Evolutionary conservation across 2,329 filamentous ascomycete genomes (phyloP).

Genomic region (Aureobasidium sp.): DNA sequence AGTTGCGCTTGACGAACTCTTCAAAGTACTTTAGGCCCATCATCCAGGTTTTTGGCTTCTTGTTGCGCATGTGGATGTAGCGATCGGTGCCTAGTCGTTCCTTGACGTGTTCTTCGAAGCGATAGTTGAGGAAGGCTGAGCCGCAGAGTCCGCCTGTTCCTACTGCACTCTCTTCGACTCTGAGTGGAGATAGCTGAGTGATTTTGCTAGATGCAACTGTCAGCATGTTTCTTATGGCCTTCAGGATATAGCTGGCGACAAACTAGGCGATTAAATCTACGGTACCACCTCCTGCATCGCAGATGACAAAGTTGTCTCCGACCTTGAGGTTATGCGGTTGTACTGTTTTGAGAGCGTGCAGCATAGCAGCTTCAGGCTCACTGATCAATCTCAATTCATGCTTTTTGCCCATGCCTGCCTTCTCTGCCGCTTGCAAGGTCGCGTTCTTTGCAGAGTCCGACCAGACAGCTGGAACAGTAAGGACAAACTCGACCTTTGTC

Average conservation of each 20-base stretch:
- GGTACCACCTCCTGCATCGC: constrained; percentile 49
- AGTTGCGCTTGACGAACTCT: constrained; percentile 78
- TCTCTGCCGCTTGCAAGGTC: constrained; percentile 67
- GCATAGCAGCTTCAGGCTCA: constrained; percentile 71
- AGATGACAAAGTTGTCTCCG: constrained; percentile 54
- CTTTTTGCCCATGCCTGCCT: constrained; percentile 61
- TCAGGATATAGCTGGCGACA: neutral
- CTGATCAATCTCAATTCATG: constrained; percentile 68
- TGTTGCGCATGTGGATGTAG: constrained; percentile 68
- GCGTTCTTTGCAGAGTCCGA: constrained; percentile 76
- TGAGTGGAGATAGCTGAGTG: constrained; percentile 60
- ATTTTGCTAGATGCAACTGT: constrained; percentile 60
- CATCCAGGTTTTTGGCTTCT: constrained; percentile 71
- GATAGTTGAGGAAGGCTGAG: constrained; percentile 71
- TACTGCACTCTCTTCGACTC: constrained; percentile 73
- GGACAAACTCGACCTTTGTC: constrained; percentile 68
- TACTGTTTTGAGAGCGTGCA: constrained; percentile 72
- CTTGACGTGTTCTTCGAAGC: constrained; percentile 71
- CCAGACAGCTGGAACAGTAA: constrained; percentile 79
- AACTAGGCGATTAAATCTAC: constrained; percentile 41
- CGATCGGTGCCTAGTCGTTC: constrained; percentile 32
- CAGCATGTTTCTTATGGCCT: neutral
- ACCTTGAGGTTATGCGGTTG: constrained; percentile 65
- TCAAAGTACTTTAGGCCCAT: constrained; percentile 70
- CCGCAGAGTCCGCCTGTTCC: constrained; percentile 72